These are phyloP conservation scores for Diaporthe sp. DNA, from an alignment of 2,329 filamentous ascomycete species.

Conservation along the genomic window DNA sequence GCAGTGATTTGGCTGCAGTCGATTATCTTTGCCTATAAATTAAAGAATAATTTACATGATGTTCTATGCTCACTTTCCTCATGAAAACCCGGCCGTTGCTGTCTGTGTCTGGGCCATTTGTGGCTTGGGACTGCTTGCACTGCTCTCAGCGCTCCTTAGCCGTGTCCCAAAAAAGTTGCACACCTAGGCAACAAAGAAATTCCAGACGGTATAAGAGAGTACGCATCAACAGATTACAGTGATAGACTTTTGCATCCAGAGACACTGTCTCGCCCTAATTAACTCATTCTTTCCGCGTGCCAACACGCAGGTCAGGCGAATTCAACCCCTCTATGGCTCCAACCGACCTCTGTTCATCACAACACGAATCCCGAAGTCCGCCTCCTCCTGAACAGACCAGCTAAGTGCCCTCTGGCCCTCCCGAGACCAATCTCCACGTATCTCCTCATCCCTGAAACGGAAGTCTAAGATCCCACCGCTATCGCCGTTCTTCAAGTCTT, in stretches of 20 bases:
- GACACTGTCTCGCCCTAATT: neutral
- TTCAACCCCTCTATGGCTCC: constrained; percentile 3
- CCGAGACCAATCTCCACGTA: neutral
- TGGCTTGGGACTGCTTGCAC: neutral
- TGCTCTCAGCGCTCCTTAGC: neutral
- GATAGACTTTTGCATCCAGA: neutral
- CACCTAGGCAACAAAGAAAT: constrained; percentile 4
- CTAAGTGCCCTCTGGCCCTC: constrained; percentile 4
- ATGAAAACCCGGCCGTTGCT: neutral
- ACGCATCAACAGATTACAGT: neutral
- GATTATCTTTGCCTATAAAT: no score
- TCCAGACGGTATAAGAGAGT: neutral
- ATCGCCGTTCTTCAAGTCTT: neutral
- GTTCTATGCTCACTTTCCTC: neutral
- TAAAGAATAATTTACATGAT: no score
- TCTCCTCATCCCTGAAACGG: neutral
- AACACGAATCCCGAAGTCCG: neutral
- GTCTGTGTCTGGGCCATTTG: no score
- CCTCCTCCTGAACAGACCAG: constrained; percentile 25
- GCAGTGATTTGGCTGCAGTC: neutral
- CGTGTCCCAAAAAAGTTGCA: neutral
- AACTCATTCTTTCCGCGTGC: neutral
- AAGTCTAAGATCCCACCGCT: constrained; percentile 39
- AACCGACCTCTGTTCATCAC: constrained; percentile 29
- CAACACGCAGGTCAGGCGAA: neutral